Percentiles rank a stretch among this genome's conserved stretches.
These are phyloP conservation scores for Spathaspora passalidarum DNA, from an alignment of 805 yeast genomes.

Conservation along the genomic window DNA sequence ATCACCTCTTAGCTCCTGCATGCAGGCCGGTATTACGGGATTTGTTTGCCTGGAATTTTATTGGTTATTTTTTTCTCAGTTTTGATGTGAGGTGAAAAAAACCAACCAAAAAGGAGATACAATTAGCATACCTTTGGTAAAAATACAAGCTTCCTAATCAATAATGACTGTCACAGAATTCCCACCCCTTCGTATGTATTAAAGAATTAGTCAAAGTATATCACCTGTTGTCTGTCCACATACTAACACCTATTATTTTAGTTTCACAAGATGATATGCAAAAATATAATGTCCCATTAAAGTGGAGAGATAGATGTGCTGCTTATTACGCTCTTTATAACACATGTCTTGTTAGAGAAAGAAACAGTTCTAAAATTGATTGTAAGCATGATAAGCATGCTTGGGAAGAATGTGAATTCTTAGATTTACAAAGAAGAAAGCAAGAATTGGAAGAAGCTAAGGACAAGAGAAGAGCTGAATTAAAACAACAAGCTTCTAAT, in stretches of 20 bases:
- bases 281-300: conserved; percentile 70
- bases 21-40: background rate
- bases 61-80: conserved; percentile 1
- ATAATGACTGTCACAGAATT: conserved; percentile 37
- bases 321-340: conserved; percentile 44
- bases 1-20: background rate
- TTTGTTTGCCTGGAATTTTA: conserved; percentile 2
- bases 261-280: conserved; percentile 85
- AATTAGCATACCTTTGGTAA: background rate
- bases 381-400: conserved; percentile 77
- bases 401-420: conserved; percentile 82
- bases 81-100: background rate
- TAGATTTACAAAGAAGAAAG: conserved; percentile 79
- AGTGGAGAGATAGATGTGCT: conserved; percentile 84
- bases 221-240: background rate
- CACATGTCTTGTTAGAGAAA: conserved; percentile 42
- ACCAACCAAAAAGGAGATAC: background rate
- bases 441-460: conserved; percentile 62
- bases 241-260: conserved; percentile 18
- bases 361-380: conserved; percentile 43
- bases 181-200: conserved; percentile 41
- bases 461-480: conserved; percentile 32
- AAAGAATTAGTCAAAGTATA: background rate
- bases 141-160: background rate
- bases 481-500: conserved; percentile 5